Evolutionary conservation across 1,139 yeast species (phyloP), one percentile per base, ranked within the genome.

Genomic region (Lodderomyces pseudojiufengensis): DNA sequence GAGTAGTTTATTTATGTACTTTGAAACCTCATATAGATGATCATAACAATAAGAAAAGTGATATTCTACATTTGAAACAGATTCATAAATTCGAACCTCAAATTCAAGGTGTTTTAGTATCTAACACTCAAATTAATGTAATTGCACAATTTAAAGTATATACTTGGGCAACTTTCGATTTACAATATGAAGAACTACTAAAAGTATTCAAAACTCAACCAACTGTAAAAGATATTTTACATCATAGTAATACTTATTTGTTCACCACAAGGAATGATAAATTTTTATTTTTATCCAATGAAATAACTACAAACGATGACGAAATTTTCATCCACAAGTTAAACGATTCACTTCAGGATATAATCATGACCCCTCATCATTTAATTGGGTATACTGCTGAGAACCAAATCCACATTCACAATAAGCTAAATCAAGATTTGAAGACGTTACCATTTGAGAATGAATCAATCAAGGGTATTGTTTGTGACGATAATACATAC

Each of bases 401-500:
- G 12, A 40, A 45, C 9, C 38, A 45, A 4, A 33, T 62, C 9
- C 26, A 47, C 4, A 48, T 59, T n/a, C 47, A 54, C 32, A 59
- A 60, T 33, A 63, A 58, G 38, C 40, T 59, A 12, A 48, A 59
- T 5, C 37, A 39, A 14, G 42, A 44, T 10, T 31, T 46, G 2
- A 42, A 39, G 24, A 32, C 32, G 6, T 24, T 52, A 5, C 30
- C 37, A 7, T 21, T 52, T 6, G 29, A 36, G 11, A 36, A 39
- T 11, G 20, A 18, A 18, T 51, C 59, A 18, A 55, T 80, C 14
- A 41, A 72, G 5, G 92, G 92, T 0, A 55, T 84, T 3, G 59
- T 77, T 2, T 73, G 78, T 3, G 97, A 90, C 54, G 63, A 66
- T 16, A 55, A 65, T 6, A 61, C 60, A 25, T 45, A 40, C 34